Base-by-base conservation (phyloP, 2,329 filamentous ascomycete genomes). In the Aspergillus oerlinghausenensis region DNA sequence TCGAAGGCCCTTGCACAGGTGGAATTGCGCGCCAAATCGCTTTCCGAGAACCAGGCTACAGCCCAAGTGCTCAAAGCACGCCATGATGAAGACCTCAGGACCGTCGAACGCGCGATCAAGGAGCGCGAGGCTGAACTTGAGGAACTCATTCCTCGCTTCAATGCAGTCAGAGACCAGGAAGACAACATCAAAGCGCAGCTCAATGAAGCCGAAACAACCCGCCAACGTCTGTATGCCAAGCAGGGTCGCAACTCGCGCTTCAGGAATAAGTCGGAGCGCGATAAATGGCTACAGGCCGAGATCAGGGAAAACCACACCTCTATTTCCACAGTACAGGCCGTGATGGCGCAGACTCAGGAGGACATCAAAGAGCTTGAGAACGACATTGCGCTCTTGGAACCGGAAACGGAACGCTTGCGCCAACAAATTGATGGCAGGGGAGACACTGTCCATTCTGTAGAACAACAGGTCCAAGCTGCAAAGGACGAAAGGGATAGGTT, bases 221-320 rank as follows among this genome's bases (percentile, higher is more conserved):
- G 90, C 45, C 86, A 89, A 62, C 87, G 92, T 40, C 82, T 99
- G 7, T 90, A 96, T 69, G 90, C 89, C 51, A 99, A 99, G 73
- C 93, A 99, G 75, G 91, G 88, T 47, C 88, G 93, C 49, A 92
- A 89, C 63, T 88, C 89, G 19, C 88, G 91, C 60, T 99, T 96
- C 74, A 88, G 83, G 68, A 95, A 86, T 72, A 96, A 96, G 77
- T 83, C 84, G 8, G 91, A 97, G 70, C 87, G 95, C 47, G 93
- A 99, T 72, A 83, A 85, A 38, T 97, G 85, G 80, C 79, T 99
- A 51, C 85, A 85, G 59, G 82, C 85, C 60, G 89, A 97, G 73
- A 90, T 97, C 55, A 81, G 89, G 48, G 89, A 95, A 38, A 84
- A 92, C 54, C 88, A 91, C 63, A 79, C 84, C 38, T 88, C 89